Evolutionary conservation across 352 stramenopile species (phyloP).

Genomic region (Globisporangium recalcitrans): DNA sequence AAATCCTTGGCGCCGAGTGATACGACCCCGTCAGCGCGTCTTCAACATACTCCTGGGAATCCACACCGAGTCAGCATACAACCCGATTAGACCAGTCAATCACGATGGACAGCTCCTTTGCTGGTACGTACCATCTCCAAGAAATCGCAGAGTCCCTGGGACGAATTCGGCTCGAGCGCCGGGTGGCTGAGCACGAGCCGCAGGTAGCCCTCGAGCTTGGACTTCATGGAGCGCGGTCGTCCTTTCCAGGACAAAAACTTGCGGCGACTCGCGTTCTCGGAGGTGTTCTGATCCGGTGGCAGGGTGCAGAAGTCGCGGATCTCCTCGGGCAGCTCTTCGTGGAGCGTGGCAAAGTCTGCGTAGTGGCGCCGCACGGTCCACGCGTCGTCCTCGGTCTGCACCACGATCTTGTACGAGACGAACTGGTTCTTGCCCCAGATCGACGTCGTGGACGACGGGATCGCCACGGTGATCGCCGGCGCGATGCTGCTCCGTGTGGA

Average conservation of each 20-base stretch:
- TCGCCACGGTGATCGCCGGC: slow-evolving; percentile 43
- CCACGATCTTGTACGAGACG: slow-evolving; percentile 70
- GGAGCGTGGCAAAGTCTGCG: slow-evolving; percentile 53
- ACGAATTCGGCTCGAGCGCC: slow-evolving; percentile 45
- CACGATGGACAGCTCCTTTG: not conserved
- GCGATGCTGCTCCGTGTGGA: slow-evolving; percentile 21
- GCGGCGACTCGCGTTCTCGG: slow-evolving; percentile 9
- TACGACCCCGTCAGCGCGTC: slow-evolving; percentile 39
- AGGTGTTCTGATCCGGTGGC: slow-evolving; percentile 32
- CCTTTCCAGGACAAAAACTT: slow-evolving; percentile 59
- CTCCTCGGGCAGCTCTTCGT: slow-evolving; percentile 54
- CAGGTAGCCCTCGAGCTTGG: slow-evolving; percentile 59
- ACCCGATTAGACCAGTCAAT: not conserved
- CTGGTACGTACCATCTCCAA: slow-evolving; percentile 48
- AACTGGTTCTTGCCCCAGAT: slow-evolving; percentile 72
- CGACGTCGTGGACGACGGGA: slow-evolving; percentile 57
- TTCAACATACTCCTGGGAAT: slow-evolving; percentile 53
- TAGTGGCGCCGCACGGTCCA: slow-evolving; percentile 66
- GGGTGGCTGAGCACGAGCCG: slow-evolving; percentile 45
- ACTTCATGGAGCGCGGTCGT: slow-evolving; percentile 53
- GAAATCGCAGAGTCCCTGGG: slow-evolving; percentile 65
- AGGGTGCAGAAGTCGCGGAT: slow-evolving; percentile 40
- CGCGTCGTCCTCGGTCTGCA: slow-evolving; percentile 61
- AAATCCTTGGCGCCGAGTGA: slow-evolving; percentile 34
- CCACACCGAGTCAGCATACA: no score